A percentile compares a stretch with the other conserved stretches of the same genome.
Conservation (phyloP, 495 filamentous ascomycete species). For the Aspergillus carlsbadensis region DNA sequence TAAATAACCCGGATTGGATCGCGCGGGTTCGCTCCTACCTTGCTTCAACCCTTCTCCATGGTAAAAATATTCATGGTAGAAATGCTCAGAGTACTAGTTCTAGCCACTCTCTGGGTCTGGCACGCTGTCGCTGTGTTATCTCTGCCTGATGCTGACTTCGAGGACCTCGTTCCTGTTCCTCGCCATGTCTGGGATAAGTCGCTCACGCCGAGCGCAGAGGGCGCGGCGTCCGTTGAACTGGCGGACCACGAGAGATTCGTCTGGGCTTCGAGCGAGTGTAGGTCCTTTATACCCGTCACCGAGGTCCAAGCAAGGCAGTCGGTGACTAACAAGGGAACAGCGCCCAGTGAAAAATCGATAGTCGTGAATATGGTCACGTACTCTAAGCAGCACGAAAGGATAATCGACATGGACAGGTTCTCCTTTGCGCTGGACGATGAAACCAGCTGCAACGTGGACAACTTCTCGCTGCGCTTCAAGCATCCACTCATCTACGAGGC, state of each 20-base stretch:
- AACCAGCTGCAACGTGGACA: constrained; percentile 1
- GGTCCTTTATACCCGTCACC: background rate
- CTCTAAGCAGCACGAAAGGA: constrained; percentile 8
- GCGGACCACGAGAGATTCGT: constrained; percentile 6
- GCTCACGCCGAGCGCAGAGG: background rate
- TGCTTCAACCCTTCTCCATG: no score
- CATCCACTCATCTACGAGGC: constrained; percentile 3
- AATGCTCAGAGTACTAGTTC: background rate
- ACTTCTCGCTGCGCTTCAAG: constrained; percentile 2
- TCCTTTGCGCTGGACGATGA: constrained; percentile 4
- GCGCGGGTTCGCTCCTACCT: no score
- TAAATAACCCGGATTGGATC: no score
- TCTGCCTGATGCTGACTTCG: background rate
- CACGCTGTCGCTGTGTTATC: background rate
- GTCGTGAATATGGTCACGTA: constrained; percentile 11
- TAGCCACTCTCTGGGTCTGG: background rate
- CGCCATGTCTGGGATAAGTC: constrained; percentile 4
- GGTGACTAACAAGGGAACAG: background rate
- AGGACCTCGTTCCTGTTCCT: constrained; percentile 3
- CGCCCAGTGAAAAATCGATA: background rate
- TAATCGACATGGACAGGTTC: constrained; percentile 10
- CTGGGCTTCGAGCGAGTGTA: constrained; percentile 6
- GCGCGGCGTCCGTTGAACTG: background rate
- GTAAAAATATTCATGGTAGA: no score
- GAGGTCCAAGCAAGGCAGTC: background rate